phyloP scores from a whole-genome alignment of 176 grass and related monocot genomes.

The Aegilops sharonensis region DNA sequence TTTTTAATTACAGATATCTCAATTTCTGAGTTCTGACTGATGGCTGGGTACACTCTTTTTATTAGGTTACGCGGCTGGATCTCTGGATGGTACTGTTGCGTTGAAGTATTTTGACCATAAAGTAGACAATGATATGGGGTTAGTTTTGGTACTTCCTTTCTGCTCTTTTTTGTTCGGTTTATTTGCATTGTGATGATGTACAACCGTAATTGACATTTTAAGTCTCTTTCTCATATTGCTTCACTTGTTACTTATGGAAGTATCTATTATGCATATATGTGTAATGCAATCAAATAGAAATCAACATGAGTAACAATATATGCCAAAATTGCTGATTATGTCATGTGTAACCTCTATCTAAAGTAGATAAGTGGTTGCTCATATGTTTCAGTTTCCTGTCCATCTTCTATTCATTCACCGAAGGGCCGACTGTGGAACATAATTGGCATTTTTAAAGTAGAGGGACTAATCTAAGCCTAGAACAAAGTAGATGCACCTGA shows the following conservation, averaged over 20 bases:
- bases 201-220: neutral
- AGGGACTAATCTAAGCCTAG: neutral
- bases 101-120: constrained; percentile 59
- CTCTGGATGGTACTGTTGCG: constrained; percentile 56
- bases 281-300: neutral
- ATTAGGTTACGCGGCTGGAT: constrained; percentile 56
- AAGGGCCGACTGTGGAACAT: neutral
- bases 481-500: constrained; percentile 6
- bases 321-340: neutral
- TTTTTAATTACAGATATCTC: neutral
- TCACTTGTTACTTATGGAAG: neutral
- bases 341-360: neutral
- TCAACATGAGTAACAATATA: neutral
- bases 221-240: constrained; percentile 3
- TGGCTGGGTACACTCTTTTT: neutral
- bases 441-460: constrained; percentile 4
- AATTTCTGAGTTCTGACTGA: neutral
- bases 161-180: constrained; percentile 8
- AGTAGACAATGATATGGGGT: constrained; percentile 48
- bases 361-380: neutral
- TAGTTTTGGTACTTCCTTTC: constrained; percentile 37
- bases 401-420: neutral
- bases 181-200: neutral
- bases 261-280: neutral
- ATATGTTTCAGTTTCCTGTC: neutral